Percentiles rank a stretch among this genome's conserved stretches.
Conservation (phyloP, 2,329 filamentous ascomycete species). For the Fusarium sp. region DNA sequence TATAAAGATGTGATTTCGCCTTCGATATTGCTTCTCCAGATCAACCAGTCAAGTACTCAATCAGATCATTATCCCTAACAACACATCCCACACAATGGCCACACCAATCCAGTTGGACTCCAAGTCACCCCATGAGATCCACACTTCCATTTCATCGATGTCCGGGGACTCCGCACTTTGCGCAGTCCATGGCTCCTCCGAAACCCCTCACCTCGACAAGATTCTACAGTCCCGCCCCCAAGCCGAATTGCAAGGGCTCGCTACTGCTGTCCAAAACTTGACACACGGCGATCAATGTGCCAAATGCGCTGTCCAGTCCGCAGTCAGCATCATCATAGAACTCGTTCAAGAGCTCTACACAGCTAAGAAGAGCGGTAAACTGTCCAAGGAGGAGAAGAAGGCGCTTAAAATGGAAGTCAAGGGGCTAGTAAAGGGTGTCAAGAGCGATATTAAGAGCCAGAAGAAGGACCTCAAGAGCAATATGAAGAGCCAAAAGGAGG, state of each 20-base stretch:
- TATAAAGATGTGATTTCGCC: no score
- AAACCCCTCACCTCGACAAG: conserved; percentile 28
- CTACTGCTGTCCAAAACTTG: conserved; percentile 11
- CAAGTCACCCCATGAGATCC: not conserved
- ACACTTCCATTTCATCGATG: no score
- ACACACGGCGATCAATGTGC: conserved; percentile 20
- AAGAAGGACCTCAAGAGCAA: conserved; percentile 14
- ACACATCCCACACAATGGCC: not conserved
- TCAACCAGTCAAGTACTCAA: not conserved
- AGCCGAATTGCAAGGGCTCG: conserved; percentile 22
- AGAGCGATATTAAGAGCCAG: conserved; percentile 11
- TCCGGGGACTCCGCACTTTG: conserved; percentile 18
- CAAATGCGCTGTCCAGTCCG: conserved; percentile 31
- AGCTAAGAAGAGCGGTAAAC: conserved; percentile 33
- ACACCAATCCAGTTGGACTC: not conserved
- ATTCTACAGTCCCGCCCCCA: conserved; percentile 25
- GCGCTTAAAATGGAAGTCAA: conserved; percentile 35
- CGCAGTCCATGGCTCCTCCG: conserved; percentile 7
- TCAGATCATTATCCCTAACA: no score
- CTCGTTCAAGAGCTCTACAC: conserved; percentile 23
- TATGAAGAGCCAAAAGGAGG: no score
- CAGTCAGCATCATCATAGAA: conserved; percentile 6
- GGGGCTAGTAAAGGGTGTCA: conserved; percentile 27
- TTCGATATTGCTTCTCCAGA: not conserved
- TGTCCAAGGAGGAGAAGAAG: conserved; percentile 37